Percentiles rank a stretch among this genome's conserved stretches.
Conservation (phyloP, 345 rosid species). For the Acer campestre region DNA sequence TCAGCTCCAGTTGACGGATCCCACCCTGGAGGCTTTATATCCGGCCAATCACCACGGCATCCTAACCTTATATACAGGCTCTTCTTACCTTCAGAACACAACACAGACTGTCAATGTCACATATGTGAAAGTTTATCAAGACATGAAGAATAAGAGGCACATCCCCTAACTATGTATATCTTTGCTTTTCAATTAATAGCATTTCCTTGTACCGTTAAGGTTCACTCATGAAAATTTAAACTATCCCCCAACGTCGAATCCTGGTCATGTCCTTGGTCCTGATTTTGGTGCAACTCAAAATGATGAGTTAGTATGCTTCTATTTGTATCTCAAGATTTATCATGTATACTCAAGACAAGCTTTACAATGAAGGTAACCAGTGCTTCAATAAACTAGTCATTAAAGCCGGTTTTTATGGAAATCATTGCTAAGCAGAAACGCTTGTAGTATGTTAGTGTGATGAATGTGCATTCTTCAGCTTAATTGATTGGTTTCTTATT, state of each 20-base stretch:
- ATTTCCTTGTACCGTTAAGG: too few species aligned
- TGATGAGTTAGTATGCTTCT: background rate
- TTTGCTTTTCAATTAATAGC: too few species aligned
- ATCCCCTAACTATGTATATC: too few species aligned
- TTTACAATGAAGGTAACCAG: background rate
- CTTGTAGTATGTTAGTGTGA: background rate
- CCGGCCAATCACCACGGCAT: slow-evolving; percentile 88
- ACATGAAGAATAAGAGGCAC: background rate
- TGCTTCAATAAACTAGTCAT: background rate
- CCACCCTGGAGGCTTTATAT: slow-evolving; percentile 84
- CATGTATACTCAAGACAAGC: background rate
- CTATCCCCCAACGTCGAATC: too few species aligned
- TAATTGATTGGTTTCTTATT: slow-evolving; percentile 1
- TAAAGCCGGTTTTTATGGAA: background rate
- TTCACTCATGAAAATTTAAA: too few species aligned
- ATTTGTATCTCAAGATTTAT: background rate
- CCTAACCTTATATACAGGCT: slow-evolving; percentile 85
- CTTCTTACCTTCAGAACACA: slow-evolving; percentile 63
- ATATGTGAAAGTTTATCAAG: background rate
- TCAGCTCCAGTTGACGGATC: slow-evolving; percentile 55
- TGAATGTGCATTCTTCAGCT: background rate
- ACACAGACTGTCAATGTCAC: background rate
- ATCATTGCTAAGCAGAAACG: background rate
- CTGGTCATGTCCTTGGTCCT: too few species aligned
- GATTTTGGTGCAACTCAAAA: too few species aligned